Conservation (phyloP, 176 grass and related monocot species). For the Oryza punctata region DNA sequence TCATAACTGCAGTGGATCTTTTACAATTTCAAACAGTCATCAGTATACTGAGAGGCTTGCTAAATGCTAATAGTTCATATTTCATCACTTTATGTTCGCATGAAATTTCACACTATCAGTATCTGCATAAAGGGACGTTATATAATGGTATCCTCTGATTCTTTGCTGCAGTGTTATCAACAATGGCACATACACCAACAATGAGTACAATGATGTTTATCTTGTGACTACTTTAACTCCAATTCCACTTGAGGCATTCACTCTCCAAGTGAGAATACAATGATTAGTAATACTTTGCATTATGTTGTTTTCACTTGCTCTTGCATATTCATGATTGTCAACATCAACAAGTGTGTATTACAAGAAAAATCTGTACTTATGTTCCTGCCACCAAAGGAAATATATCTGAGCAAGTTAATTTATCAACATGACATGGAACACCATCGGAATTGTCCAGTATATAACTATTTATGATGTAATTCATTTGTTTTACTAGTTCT, state of each 20-base stretch:
- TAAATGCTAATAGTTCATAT: not conserved
- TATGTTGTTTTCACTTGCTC: not conserved
- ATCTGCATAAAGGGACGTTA: not conserved
- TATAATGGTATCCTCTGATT: constrained; percentile 14
- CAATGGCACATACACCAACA: constrained; percentile 72
- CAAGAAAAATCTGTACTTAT: constrained; percentile 27
- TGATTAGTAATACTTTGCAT: constrained; percentile 17
- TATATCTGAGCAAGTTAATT: constrained; percentile 5
- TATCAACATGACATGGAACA: not conserved
- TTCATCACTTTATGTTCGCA: not conserved
- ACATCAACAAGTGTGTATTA: constrained; percentile 11
- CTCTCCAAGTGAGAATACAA: constrained; percentile 67
- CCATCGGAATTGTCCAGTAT: not conserved
- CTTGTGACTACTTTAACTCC: constrained; percentile 84
- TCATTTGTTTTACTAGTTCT: not conserved
- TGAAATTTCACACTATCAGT: not conserved
- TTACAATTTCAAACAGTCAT: constrained; percentile 11
- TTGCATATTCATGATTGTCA: constrained; percentile 15
- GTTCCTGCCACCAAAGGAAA: constrained; percentile 11
- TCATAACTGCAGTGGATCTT: constrained; percentile 4
- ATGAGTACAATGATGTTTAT: constrained; percentile 94
- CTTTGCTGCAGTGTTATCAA: constrained; percentile 72
- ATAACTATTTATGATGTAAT: not conserved
- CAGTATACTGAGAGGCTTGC: constrained; percentile 1
- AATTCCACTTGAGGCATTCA: constrained; percentile 90